Conservation (phyloP, 2,329 filamentous ascomycete genomes). For the Colletotrichum salicis region DNA sequence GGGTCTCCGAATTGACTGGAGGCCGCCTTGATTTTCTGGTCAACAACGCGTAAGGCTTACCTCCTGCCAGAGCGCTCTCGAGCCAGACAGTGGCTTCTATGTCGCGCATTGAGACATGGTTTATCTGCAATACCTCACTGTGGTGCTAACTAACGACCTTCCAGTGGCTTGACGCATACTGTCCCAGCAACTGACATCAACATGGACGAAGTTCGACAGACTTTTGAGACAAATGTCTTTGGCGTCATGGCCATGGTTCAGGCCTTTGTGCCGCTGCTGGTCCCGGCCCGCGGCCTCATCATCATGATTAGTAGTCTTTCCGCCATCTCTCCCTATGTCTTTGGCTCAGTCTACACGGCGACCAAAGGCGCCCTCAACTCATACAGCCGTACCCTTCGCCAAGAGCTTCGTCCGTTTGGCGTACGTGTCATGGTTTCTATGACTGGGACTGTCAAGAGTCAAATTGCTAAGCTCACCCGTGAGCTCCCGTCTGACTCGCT, state of each 20-base stretch:
- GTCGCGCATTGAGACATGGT: too few species aligned
- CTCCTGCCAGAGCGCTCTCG: not conserved
- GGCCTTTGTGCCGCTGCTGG: slow-evolving; percentile 60
- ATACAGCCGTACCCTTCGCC: slow-evolving; percentile 64
- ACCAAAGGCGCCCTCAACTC: slow-evolving; percentile 64
- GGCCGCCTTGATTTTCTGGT: slow-evolving; percentile 68
- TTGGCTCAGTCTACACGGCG: slow-evolving; percentile 65
- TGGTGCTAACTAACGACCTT: not conserved
- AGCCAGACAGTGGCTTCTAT: not conserved
- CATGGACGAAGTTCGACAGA: slow-evolving; percentile 61
- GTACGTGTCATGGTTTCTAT: slow-evolving; percentile 68
- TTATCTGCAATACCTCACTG: not conserved
- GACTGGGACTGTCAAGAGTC: slow-evolving; percentile 63
- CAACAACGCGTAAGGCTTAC: slow-evolving; percentile 65
- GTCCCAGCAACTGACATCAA: slow-evolving; percentile 64
- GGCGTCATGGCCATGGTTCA: slow-evolving; percentile 66
- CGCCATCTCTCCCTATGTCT: slow-evolving; percentile 62
- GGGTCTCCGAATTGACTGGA: slow-evolving; percentile 59
- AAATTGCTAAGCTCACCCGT: slow-evolving; percentile 57
- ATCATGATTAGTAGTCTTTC: slow-evolving; percentile 66
- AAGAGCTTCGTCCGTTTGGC: slow-evolving; percentile 63
- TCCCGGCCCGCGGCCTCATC: slow-evolving; percentile 61
- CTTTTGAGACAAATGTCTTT: slow-evolving; percentile 68
- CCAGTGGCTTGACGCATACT: slow-evolving; percentile 61
- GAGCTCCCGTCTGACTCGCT: slow-evolving; percentile 57